A percentile compares a stretch with the other conserved stretches of the same genome.
Conservation (phyloP, 23 red algal genomes). For the Cyanidioschyzon merolae region DNA sequence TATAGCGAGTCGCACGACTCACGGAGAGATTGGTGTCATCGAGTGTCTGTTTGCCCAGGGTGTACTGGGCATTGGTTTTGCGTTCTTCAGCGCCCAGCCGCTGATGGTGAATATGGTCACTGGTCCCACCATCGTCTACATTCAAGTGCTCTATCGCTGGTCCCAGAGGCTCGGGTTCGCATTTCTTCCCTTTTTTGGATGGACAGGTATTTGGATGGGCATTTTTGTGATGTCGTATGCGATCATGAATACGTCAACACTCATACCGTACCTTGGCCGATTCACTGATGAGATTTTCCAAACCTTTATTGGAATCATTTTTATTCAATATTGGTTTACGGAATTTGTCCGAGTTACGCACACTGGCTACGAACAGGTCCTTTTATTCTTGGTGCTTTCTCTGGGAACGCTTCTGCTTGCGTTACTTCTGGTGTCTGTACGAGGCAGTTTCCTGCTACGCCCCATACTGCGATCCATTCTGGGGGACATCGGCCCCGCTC, state of each 20-base stretch:
- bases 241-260: conserved; percentile 43
- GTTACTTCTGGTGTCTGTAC: conserved; percentile 33
- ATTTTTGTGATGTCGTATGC: conserved; percentile 65
- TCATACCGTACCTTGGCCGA: conserved; percentile 65
- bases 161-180: conserved; percentile 55
- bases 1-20: conserved; percentile 56
- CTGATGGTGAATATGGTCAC: conserved; percentile 86
- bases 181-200: conserved; percentile 93
- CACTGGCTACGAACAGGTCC: conserved; percentile 38
- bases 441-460: conserved; percentile 71
- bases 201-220: conserved; percentile 89
- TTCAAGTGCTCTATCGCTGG: conserved; percentile 70
- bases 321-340: conserved; percentile 47
- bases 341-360: conserved; percentile 35
- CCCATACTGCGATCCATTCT: conserved; percentile 62
- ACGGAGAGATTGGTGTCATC: conserved; percentile 60
- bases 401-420: conserved; percentile 70
- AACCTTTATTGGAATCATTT: conserved; percentile 65
- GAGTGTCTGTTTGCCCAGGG: conserved; percentile 84
- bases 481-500: conserved; percentile 75
- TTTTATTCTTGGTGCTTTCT: conserved; percentile 65
- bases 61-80: conserved; percentile 50
- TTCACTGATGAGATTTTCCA: conserved; percentile 98
- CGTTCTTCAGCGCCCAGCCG: conserved; percentile 78
- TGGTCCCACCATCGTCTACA: conserved; percentile 79